A percentile compares a stretch with the other conserved stretches of the same genome.
Conservation (phyloP, 2,329 filamentous ascomycete genomes). For the Colletotrichum sp. region DNA sequence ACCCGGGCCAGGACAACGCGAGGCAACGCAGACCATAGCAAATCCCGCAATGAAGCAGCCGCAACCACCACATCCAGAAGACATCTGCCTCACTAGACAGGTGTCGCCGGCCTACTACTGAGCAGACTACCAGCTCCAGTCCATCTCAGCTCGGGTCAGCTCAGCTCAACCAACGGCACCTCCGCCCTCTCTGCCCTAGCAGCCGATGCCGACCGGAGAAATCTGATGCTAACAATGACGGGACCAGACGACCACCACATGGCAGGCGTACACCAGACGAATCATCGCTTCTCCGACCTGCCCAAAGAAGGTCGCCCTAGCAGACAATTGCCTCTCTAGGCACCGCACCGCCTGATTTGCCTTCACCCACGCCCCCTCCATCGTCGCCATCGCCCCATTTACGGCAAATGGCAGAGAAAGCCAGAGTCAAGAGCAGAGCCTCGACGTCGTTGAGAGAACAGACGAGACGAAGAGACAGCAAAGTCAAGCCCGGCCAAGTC, state of each 20-base stretch:
- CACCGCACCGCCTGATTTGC: background rate
- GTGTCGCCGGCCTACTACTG: background rate
- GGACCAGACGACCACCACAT: constrained; percentile 14
- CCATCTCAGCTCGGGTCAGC: background rate
- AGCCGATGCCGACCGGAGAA: background rate
- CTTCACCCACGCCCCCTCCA: constrained; percentile 13
- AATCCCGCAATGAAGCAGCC: background rate
- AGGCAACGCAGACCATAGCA: background rate
- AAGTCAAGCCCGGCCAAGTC: background rate
- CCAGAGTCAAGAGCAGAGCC: background rate
- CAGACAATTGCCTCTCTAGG: constrained; percentile 1
- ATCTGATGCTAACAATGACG: background rate
- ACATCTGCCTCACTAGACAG: background rate
- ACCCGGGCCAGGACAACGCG: background rate
- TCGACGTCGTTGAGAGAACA: background rate
- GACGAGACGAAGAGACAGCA: constrained; percentile 4
- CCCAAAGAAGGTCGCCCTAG: background rate
- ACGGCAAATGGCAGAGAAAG: constrained; percentile 16
- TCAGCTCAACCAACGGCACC: background rate
- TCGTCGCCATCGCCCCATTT: constrained; percentile 1
- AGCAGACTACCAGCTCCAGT: background rate
- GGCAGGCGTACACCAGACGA: constrained; percentile 12
- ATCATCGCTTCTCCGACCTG: constrained; percentile 4
- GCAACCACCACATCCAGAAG: background rate
- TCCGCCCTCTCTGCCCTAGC: background rate